Evolutionary conservation across 306 rosid species (phyloP).

Genomic region (Vigna hirtella): DNA sequence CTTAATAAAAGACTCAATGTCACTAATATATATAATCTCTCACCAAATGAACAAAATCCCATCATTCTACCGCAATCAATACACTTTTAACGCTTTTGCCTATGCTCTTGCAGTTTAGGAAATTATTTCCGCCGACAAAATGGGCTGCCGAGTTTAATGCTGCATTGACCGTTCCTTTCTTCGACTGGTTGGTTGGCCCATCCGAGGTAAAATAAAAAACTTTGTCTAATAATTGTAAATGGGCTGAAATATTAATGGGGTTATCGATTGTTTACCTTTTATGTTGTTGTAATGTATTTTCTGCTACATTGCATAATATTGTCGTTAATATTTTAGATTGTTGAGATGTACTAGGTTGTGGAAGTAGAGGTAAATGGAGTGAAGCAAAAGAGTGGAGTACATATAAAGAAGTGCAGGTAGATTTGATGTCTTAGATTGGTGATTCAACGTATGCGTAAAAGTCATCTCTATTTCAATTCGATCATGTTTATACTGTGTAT

Average conservation of each 20-base stretch:
- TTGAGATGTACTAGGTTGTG: conserved; percentile 65
- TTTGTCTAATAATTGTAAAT: no score
- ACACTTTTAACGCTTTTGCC: no score
- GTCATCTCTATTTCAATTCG: not conserved
- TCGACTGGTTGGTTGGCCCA: conserved; percentile 96
- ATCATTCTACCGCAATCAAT: no score
- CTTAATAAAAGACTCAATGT: no score
- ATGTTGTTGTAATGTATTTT: conserved; percentile 5
- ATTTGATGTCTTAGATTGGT: conserved; percentile 23
- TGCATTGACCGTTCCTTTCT: conserved; percentile 88
- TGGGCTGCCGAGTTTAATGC: conserved; percentile 99
- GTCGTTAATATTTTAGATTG: conserved; percentile 29
- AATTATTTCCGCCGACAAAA: conserved; percentile 90
- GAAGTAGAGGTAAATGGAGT: conserved; percentile 91
- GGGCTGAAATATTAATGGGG: no score
- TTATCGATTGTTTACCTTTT: not conserved
- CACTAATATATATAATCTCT: no score
- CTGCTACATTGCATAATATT: not conserved
- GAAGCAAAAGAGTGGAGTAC: conserved; percentile 94
- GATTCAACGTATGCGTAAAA: not conserved
- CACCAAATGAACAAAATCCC: no score
- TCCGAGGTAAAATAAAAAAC: conserved; percentile 57
- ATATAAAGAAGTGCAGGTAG: conserved; percentile 93
- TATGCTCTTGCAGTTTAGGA: conserved; percentile 69
- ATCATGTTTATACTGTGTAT: no score